Percentiles rank a stretch among this genome's conserved stretches.
Evolutionary conservation across 768 basidiomycete genomes (phyloP).

Genomic region (Glaciozyma antarctica): DNA sequence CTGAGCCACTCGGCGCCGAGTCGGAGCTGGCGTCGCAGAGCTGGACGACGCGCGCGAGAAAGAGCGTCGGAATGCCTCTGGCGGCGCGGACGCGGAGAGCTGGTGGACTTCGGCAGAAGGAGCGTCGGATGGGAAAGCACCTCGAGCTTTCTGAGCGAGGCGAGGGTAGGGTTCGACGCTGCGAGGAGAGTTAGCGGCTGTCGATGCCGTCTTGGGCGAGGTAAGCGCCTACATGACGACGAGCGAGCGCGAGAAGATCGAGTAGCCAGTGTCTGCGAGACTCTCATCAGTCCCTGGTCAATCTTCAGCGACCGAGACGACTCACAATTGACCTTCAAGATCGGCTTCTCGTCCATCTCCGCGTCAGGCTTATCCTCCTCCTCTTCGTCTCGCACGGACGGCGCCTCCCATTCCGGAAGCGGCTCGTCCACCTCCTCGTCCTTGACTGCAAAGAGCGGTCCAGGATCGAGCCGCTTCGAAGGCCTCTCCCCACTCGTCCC

Average conservation of each 20-base stretch:
- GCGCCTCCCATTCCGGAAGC: not conserved
- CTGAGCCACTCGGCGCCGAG: not conserved
- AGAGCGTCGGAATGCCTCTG: not conserved
- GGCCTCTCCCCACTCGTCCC: not conserved
- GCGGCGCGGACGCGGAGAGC: conserved; percentile 14
- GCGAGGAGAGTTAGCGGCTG: not conserved
- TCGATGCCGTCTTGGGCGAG: not conserved
- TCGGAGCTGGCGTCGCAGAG: not conserved
- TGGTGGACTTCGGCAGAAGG: conserved; percentile 18
- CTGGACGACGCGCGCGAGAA: not conserved
- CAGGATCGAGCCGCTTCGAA: not conserved
- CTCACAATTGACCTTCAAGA: conserved; percentile 22
- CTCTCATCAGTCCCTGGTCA: not conserved
- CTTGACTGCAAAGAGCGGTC: conserved; percentile 11
- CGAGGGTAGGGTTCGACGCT: conserved; percentile 30
- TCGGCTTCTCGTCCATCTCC: conserved; percentile 25
- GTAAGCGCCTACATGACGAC: conserved; percentile 22
- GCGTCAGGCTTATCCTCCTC: conserved; percentile 11
- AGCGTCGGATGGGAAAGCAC: not conserved
- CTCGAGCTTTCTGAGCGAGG: not conserved
- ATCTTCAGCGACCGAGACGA: not conserved
- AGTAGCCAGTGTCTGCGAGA: conserved; percentile 17
- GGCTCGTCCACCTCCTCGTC: conserved; percentile 18
- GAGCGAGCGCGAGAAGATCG: conserved; percentile 22
- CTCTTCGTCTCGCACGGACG: not conserved